Conservation (phyloP, 2,329 filamentous ascomycete genomes). For the Colletotrichum chrysophilum region DNA sequence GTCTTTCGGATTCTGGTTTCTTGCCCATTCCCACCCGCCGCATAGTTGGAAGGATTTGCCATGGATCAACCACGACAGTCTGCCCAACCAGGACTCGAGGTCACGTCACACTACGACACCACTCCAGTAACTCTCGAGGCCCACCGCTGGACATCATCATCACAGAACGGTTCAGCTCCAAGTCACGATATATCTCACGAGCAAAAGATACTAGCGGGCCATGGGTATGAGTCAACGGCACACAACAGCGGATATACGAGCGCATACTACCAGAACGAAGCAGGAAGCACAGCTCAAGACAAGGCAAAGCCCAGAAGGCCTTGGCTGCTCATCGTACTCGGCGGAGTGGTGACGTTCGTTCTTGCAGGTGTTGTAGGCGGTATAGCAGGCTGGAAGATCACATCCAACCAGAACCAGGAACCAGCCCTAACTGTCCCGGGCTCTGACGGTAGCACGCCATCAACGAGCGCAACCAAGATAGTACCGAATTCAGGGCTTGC, state of each 20-base stretch:
- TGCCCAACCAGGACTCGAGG: background rate
- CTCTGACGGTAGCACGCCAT: background rate
- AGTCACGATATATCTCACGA: background rate
- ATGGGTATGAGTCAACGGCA: background rate
- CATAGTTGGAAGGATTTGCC: background rate
- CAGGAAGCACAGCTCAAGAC: background rate
- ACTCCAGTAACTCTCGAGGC: background rate
- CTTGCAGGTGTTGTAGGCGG: conserved; percentile 7
- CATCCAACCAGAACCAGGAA: background rate
- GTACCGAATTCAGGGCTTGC: conserved; percentile 6
- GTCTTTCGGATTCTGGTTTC: background rate
- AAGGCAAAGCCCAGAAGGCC: background rate
- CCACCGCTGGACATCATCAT: background rate
- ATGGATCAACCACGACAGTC: background rate
- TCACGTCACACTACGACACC: background rate
- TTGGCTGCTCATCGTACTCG: background rate
- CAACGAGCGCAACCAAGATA: conserved; percentile 5
- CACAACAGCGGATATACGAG: background rate
- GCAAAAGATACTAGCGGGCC: background rate
- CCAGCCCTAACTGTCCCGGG: background rate
- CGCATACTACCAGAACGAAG: background rate
- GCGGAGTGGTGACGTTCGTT: background rate
- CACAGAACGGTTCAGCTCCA: background rate
- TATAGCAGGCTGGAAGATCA: conserved; percentile 9
- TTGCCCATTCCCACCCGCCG: background rate